Percentiles rank a stretch among this genome's conserved stretches.
phyloP scores from a whole-genome alignment of 441 rosid genomes.

The Mallotus japonicus region DNA sequence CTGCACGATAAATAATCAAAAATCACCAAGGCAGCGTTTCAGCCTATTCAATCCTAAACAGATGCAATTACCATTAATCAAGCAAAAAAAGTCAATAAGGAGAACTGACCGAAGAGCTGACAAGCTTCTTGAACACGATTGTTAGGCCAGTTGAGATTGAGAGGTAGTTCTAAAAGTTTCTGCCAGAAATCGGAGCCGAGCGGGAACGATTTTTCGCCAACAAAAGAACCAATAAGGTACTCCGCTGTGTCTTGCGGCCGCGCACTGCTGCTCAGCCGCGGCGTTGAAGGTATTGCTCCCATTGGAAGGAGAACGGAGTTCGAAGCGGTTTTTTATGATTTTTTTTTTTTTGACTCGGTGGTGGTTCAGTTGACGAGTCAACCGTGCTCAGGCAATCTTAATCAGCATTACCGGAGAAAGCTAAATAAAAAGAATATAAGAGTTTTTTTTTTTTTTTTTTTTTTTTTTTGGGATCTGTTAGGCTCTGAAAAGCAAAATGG shows the following conservation, averaged over 20 bases:
- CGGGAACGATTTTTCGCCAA: slow-evolving; percentile 89
- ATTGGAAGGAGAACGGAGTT: slow-evolving; percentile 26
- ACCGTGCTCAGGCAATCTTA: slow-evolving; percentile 39
- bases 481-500: slow-evolving; percentile 24
- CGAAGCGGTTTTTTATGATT: not conserved
- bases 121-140: slow-evolving; percentile 75
- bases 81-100: not conserved
- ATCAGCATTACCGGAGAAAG: slow-evolving; percentile 38
- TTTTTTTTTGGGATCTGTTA: slow-evolving; percentile 17
- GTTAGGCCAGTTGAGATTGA: slow-evolving; percentile 67
- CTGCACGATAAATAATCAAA: slow-evolving; percentile 35
- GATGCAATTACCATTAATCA: not conserved
- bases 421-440: no score
- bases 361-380: slow-evolving; percentile 31
- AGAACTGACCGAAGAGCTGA: slow-evolving; percentile 64
- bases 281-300: slow-evolving; percentile 95
- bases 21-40: not conserved
- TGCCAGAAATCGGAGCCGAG: slow-evolving; percentile 91
- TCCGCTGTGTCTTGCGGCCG: slow-evolving; percentile 66
- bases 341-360: slow-evolving; percentile 2
- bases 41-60: no score
- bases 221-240: slow-evolving; percentile 67
- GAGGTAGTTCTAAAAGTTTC: slow-evolving; percentile 83
- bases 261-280: slow-evolving; percentile 29
- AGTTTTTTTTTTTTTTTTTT: not conserved